Conservation (phyloP, 306 rosid species). For the Cucumis cinereus region DNA sequence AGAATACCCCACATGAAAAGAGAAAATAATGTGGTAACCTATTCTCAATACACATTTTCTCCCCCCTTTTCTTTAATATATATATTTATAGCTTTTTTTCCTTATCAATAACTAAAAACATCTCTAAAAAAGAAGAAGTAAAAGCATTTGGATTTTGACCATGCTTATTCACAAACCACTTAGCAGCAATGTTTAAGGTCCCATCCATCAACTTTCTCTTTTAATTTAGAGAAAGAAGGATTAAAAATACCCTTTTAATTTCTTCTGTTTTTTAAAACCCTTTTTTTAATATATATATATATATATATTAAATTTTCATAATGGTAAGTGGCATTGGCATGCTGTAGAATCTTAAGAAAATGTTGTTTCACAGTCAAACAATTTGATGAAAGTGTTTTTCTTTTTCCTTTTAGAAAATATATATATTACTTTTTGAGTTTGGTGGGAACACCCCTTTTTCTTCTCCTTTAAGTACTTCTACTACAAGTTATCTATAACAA, state of each 20-base stretch:
- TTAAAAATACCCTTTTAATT: neutral
- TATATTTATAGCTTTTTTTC: too few relatives aligned
- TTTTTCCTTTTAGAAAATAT: too few relatives aligned
- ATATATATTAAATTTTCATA: too few relatives aligned
- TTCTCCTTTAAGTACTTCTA: too few relatives aligned
- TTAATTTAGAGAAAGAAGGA: neutral
- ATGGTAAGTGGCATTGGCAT: neutral
- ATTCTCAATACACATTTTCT: constrained; percentile 4
- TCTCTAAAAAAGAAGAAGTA: neutral
- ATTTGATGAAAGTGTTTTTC: too few relatives aligned
- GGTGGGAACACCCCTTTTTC: too few relatives aligned
- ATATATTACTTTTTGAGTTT: too few relatives aligned
- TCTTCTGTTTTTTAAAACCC: neutral
- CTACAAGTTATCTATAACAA: too few relatives aligned
- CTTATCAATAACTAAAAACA: neutral
- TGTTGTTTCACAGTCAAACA: neutral
- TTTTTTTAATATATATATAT: too few relatives aligned
- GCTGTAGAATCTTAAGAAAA: neutral
- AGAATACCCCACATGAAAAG: neutral
- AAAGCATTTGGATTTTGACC: neutral
- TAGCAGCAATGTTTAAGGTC: constrained; percentile 3
- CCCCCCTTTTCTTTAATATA: neutral
- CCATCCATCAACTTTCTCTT: neutral
- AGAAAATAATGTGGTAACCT: neutral
- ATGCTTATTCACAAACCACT: neutral